Conservation (phyloP, 2,329 filamentous ascomycete species). For the Alternaria alternata region DNA sequence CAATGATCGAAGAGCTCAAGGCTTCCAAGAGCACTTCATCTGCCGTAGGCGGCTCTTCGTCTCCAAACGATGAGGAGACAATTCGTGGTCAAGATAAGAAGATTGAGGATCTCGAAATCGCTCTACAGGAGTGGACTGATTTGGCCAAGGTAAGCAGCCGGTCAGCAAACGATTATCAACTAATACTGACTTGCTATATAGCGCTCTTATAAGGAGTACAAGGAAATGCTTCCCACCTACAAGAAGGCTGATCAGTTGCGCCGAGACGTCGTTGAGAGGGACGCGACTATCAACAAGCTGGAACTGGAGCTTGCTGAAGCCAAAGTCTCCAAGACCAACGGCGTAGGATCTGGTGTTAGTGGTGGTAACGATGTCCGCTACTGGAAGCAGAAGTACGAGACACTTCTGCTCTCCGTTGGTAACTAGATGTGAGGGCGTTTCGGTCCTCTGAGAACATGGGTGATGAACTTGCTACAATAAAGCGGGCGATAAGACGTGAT, state of each 20-base stretch:
- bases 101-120: slow-evolving; percentile 17
- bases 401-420: slow-evolving; percentile 27
- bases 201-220: slow-evolving; percentile 39
- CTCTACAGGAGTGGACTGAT: slow-evolving; percentile 30
- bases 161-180: background rate
- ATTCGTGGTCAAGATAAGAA: slow-evolving; percentile 18
- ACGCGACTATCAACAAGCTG: slow-evolving; percentile 26
- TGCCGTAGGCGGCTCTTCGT: background rate
- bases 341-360: slow-evolving; percentile 4
- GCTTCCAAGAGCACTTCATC: slow-evolving; percentile 1
- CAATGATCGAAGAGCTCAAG: slow-evolving; percentile 2
- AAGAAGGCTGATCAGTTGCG: slow-evolving; percentile 31
- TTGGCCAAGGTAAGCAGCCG: slow-evolving; percentile 22
- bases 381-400: slow-evolving; percentile 41
- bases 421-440: background rate
- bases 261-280: slow-evolving; percentile 22
- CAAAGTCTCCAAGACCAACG: slow-evolving; percentile 23
- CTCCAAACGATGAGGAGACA: slow-evolving; percentile 1
- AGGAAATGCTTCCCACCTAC: slow-evolving; percentile 30
- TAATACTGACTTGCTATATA: background rate
- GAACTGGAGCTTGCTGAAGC: slow-evolving; percentile 25
- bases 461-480: background rate
- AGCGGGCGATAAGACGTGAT: background rate
- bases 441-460: background rate
- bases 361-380: slow-evolving; percentile 20